Evolutionary conservation across 2,329 filamentous ascomycete species (phyloP).

Genomic region (Trichoderma koningiopsis): DNA sequence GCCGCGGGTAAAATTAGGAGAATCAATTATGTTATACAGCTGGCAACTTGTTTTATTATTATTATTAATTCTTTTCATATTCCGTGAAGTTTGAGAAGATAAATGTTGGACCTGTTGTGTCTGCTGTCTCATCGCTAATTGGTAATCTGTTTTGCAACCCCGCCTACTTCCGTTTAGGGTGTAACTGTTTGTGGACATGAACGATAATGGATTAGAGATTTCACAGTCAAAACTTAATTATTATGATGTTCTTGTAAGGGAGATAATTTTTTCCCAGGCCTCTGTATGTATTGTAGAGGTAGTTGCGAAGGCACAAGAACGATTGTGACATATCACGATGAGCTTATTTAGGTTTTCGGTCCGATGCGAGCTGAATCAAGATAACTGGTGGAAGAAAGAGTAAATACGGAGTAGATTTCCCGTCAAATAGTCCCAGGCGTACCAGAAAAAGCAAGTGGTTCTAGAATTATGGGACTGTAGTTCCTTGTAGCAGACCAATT

Average conservation of each 20-base stretch:
- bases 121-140: neutral
- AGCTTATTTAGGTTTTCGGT: neutral
- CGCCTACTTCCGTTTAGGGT: neutral
- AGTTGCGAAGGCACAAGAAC: neutral
- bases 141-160: neutral
- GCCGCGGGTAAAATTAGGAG: neutral
- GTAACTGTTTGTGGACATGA: no score
- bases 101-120: neutral
- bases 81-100: neutral
- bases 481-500: neutral
- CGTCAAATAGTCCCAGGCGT: neutral
- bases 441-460: neutral
- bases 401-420: neutral
- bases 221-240: no score
- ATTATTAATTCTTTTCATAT: no score
- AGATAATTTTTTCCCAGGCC: neutral
- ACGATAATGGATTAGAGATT: no score
- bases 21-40: neutral
- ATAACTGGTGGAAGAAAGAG: neutral
- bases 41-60: no score
- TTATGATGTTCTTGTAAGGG: neutral
- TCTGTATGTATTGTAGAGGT: neutral
- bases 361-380: neutral
- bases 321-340: neutral
- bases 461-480: neutral